Conservation (phyloP, 2,329 filamentous ascomycete species). For the Fusarium secorum region DNA sequence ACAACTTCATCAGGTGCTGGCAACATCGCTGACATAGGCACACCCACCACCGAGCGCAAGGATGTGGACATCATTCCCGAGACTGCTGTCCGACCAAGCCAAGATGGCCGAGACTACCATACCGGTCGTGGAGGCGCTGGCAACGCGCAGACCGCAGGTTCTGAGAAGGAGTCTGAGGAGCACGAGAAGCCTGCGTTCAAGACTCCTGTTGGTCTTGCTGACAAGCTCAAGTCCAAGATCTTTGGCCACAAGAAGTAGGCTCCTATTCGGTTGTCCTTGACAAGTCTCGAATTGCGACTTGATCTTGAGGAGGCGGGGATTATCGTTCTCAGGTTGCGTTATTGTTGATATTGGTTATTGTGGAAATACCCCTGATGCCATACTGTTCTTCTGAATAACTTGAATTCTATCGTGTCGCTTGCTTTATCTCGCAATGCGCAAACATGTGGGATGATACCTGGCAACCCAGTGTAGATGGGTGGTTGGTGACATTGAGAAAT, state of each 20-base stretch:
- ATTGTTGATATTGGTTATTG: slow-evolving; percentile 30
- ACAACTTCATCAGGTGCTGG: slow-evolving; percentile 55
- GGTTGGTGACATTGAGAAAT: background rate
- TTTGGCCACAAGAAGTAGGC: slow-evolving; percentile 58
- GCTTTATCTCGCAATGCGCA: slow-evolving; percentile 3
- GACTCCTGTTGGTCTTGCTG: slow-evolving; percentile 56
- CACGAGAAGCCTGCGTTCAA: slow-evolving; percentile 41
- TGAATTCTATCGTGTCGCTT: slow-evolving; percentile 10
- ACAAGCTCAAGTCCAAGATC: slow-evolving; percentile 66
- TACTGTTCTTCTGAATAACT: slow-evolving; percentile 17
- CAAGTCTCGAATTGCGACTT: background rate
- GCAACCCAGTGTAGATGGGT: background rate
- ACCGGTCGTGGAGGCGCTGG: slow-evolving; percentile 68
- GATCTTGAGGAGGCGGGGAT: background rate
- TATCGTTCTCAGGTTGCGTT: background rate
- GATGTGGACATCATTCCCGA: slow-evolving; percentile 64
- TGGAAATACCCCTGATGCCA: slow-evolving; percentile 42
- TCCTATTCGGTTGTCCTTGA: background rate
- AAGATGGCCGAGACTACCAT: slow-evolving; percentile 61
- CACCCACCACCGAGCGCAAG: slow-evolving; percentile 49
- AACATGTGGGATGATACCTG: background rate
- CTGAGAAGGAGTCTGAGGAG: slow-evolving; percentile 44
- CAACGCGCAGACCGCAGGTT: slow-evolving; percentile 56
- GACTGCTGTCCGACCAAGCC: slow-evolving; percentile 57
- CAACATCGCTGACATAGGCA: slow-evolving; percentile 63